Percentiles rank a stretch among this genome's conserved stretches.
Conservation (phyloP, 805 yeast genomes). For the Nakazawaea laoshanensis region DNA sequence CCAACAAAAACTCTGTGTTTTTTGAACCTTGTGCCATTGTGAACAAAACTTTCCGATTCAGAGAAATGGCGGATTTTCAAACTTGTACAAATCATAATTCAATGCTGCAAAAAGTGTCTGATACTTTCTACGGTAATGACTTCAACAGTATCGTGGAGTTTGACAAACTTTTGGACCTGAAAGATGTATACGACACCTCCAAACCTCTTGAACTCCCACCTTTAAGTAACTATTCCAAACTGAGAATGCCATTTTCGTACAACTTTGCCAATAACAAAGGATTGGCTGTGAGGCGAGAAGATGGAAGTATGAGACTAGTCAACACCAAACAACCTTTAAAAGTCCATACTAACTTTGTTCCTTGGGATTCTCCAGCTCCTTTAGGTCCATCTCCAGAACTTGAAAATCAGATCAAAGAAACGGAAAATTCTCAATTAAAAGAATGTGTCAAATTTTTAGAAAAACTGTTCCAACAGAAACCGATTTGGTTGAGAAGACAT, state of each 20-base stretch:
- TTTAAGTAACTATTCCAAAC: conserved; percentile 75
- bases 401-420: conserved; percentile 15
- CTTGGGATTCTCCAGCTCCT: conserved; percentile 43
- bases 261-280: conserved; percentile 65
- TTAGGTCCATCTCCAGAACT: conserved; percentile 40
- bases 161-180: conserved; percentile 24
- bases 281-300: conserved; percentile 40
- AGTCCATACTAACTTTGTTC: conserved; percentile 40
- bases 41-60: conserved; percentile 62
- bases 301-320: conserved; percentile 44
- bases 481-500: conserved; percentile 81
- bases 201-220: conserved; percentile 63
- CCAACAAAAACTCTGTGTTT: conserved; percentile 29
- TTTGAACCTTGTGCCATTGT: conserved; percentile 61
- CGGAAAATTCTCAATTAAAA: conserved; percentile 21
- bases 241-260: conserved; percentile 70
- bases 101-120: conserved; percentile 20
- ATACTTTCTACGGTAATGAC: conserved; percentile 10
- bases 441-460: conserved; percentile 35
- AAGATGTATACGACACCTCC: conserved; percentile 16
- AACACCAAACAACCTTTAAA: conserved; percentile 35
- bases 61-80: conserved; percentile 88
- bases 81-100: conserved; percentile 47
- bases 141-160: conserved; percentile 21
- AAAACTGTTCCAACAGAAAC: conserved; percentile 56